Evolutionary conservation across 2,329 filamentous ascomycete species (phyloP), one percentile per base, ranked within the genome.

Genomic region (Sclerotinia spermophila): DNA sequence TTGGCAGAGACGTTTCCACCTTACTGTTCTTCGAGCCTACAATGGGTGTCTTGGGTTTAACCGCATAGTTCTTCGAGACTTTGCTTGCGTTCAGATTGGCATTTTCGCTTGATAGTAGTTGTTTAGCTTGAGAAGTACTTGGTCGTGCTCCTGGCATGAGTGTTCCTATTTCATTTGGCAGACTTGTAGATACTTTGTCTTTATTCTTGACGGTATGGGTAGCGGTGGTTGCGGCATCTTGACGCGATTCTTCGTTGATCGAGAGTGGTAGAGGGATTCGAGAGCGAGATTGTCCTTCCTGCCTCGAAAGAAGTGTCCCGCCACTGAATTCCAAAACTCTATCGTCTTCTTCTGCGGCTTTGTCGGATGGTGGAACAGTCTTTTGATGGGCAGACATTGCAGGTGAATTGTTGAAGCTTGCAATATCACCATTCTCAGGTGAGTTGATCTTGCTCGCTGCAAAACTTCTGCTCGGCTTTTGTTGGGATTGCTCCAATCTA

Each of bases 41-140:
- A 7, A 62, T 61, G 13, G 66, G 30, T 51, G 66, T n/a, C 11
- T 68, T 68, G 5, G 66, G 53, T 48, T 48, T 61, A 19, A 68
- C 5, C 7, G 8, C 21, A 30, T 68, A 68, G 8, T 48, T 45
- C n/a, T 62, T 68, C 15, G 30, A 19, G 3, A 38, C 5, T 33
- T 60, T 68, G 5, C 21, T 68, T 13, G 8, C 40, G 48, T 59
- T 44, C n/a, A 40, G 10, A 19, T 40, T 38, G n/a, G 62, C 19
- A 24, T 24, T 30, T 2, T 24, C 17, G n/a, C 3, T 53, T 19
- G 35, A 8, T 51, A 19, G 33, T 27, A n/a, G 42, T 17, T 42
- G 24, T 60, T 60, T 27, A 60, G 61, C 33, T 51, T 51, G 45
- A 65, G 45, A 40, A 53, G 62, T 13, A 51, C 33, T 53, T 38